Conservation (phyloP, 345 rosid genomes). For the Syzygium oleosum region DNA sequence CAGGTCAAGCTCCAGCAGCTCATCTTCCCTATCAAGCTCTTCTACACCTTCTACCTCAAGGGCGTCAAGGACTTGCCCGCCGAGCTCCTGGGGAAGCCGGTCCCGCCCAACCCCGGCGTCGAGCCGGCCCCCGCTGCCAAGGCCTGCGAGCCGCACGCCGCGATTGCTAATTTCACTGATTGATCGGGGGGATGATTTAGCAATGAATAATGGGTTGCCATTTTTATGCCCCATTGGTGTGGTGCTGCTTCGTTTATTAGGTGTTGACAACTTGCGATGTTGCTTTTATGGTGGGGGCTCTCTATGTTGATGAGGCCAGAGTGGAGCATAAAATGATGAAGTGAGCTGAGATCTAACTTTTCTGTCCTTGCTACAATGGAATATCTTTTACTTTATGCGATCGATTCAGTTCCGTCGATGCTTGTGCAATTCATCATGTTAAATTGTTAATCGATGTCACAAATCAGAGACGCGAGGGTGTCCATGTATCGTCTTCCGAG, state of each 20-base stretch:
- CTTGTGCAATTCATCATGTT: neutral
- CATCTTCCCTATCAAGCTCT: slow-evolving; percentile 39
- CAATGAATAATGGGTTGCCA: neutral
- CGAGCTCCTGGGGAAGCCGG: slow-evolving; percentile 12
- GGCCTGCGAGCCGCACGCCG: slow-evolving; percentile 15
- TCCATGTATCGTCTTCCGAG: neutral
- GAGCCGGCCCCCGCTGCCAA: slow-evolving; percentile 9
- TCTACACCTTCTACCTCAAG: slow-evolving; percentile 38
- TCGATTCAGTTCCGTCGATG: neutral
- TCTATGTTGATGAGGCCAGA: neutral
- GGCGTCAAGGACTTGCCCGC: slow-evolving; percentile 19
- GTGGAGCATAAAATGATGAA: neutral
- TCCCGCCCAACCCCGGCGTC: slow-evolving; percentile 9
- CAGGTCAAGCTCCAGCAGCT: slow-evolving; percentile 39
- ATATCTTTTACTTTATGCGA: neutral
- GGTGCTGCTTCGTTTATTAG: neutral
- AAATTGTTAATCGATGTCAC: neutral
- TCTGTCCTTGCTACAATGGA: neutral
- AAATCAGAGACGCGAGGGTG: neutral
- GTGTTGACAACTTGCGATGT: neutral
- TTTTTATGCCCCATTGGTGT: neutral
- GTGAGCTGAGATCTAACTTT: neutral
- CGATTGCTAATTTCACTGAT: slow-evolving; percentile 9
- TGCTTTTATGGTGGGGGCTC: neutral
- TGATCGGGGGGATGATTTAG: neutral